Percentiles rank a stretch among this genome's conserved stretches.
Conservation (phyloP, 768 basidiomycete species). For the Cubamyces lactineus region DNA sequence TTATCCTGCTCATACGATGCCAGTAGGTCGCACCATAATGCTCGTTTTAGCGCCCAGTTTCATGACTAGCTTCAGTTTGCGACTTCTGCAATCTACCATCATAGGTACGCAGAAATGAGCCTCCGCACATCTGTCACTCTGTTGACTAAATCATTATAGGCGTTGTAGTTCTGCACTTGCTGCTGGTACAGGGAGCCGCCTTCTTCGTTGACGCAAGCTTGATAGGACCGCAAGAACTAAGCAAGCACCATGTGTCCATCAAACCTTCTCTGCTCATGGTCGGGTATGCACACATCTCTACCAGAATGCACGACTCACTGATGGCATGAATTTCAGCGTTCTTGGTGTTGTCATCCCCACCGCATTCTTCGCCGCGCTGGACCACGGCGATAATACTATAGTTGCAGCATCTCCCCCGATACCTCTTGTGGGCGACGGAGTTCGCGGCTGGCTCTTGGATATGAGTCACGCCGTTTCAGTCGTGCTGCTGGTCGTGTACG, state of each 20-base stretch:
- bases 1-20: conserved; percentile 67
- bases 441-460: conserved; percentile 50
- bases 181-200: conserved; percentile 69
- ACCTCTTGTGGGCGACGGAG: conserved; percentile 44
- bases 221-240: conserved; percentile 64
- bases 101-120: conserved; percentile 43
- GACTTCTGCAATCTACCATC: conserved; percentile 69
- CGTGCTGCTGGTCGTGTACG: conserved; percentile 62
- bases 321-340: conserved; percentile 44
- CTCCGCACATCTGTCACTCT: no score
- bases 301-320: background rate
- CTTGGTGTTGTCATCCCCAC: conserved; percentile 65
- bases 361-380: conserved; percentile 65
- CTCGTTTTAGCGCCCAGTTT: no score
- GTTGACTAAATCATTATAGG: no score
- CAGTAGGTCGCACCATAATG: conserved; percentile 50
- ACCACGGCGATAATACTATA: conserved; percentile 30
- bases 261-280: conserved; percentile 71
- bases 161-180: conserved; percentile 71
- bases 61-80: conserved; percentile 43
- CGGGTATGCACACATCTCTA: conserved; percentile 45
- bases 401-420: conserved; percentile 16
- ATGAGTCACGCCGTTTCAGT: conserved; percentile 72
- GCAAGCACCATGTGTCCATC: conserved; percentile 62
- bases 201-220: conserved; percentile 69